Conservation (phyloP, 495 filamentous ascomycete species). For the Choiromyces venosus region DNA sequence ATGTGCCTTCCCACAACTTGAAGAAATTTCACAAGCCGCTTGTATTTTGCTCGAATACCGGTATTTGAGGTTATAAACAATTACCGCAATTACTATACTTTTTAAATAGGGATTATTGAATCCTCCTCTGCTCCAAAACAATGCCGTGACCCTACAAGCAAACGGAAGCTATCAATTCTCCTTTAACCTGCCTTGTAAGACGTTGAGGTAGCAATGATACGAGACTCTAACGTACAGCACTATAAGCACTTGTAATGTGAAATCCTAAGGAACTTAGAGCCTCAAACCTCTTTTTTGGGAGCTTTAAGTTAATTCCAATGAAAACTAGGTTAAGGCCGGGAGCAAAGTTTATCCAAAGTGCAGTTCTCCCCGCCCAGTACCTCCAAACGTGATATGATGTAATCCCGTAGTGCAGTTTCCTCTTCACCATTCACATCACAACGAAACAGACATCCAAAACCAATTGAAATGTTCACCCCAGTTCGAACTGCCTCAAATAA, state of each 20-base stretch:
- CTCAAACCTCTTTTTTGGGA: too few relatives aligned
- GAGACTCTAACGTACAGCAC: background rate
- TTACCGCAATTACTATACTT: background rate
- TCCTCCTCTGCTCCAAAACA: background rate
- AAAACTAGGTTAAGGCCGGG: background rate
- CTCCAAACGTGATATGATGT: background rate
- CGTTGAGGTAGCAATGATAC: background rate
- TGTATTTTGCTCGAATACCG: background rate
- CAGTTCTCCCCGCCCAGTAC: background rate
- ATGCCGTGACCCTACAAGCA: background rate
- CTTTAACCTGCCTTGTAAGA: background rate
- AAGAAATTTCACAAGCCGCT: background rate
- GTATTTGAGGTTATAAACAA: background rate
- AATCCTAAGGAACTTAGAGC: background rate
- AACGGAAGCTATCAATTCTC: background rate
- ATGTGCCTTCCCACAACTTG: background rate
- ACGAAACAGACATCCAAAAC: background rate
- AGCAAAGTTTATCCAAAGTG: background rate
- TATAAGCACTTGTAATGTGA: background rate
- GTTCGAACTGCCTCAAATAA: slow-evolving; percentile 6
- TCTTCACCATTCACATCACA: background rate
- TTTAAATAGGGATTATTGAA: background rate
- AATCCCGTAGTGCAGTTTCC: background rate
- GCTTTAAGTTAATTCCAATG: background rate
- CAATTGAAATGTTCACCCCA: slow-evolving; percentile 15